Base-by-base conservation (phyloP, 148 eudicot species). In the Agrostemma githago region DNA sequence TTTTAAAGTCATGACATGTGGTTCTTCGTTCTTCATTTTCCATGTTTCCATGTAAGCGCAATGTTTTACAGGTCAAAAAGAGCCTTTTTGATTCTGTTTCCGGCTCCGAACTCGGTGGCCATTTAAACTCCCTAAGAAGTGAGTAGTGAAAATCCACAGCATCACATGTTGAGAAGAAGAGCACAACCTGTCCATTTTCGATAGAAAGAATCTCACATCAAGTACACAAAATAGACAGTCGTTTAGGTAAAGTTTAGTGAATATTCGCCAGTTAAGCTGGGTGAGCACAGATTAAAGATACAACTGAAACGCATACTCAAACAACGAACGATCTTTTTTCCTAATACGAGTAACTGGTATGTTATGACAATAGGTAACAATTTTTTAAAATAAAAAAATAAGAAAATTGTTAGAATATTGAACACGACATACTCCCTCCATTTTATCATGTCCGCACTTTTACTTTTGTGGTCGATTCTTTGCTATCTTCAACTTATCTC, bases 91-190 rank as follows among this genome's bases (percentile, higher is more conserved):
- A 42, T 78, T 85, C 88, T 57, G 79, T 20, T 61, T 89, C 89
- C 68, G 82, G 65, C 59, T 70, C 79, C 38, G 74, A 72, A 61
- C 73, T 74, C 4, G 89, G 77, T 42, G 76, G 75, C 85, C 88
- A 83, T 72, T 80, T 82, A 72, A 95, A 92, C 81, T 88, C 88
- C 79, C 75, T 84, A 8, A 92, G 61, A 63, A 95, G 89, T 60
- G 85, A 56, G 68, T 88, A 83, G 78, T 92, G 99, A 81, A 92
- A 95, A 84, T 95, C 97, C 60, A 95, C 99, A 11, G 97, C 92
- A 80, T 89, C 89, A 74, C 97, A 85, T 69, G 99, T 92, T 48
- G 99, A 92, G 77, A 95, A 92, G 89, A 95, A 95, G 69, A 95
- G 94, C 86, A 95, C 97, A 71, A 88, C 81, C 99, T 95, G 92